Base-by-base conservation (phyloP, 75 land plant species). In the Sequoiadendron giganteum region DNA sequence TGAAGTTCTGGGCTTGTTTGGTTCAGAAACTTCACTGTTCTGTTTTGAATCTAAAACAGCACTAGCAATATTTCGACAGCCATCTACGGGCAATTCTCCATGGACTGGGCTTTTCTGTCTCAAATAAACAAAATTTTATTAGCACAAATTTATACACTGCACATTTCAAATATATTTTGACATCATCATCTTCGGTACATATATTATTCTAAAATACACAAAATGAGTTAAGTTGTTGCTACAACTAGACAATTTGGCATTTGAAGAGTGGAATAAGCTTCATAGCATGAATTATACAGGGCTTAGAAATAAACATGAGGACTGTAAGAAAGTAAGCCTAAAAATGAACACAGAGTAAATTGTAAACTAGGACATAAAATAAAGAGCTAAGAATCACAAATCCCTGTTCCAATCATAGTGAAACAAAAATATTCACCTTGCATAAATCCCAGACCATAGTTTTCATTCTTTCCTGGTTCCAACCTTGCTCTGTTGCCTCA, bases 401-500 rank as follows among this genome's bases (percentile, higher is more conserved):
- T 28, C 47, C n/a, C 52, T 47, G 2, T 82, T 82, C 16, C 7
- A 30, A 32, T 9, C 25, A 52, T 85, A 56, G 32, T 7, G 19
- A 34, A 36, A 19, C n/a, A 34, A 15, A 45, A 48, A 56, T 36
- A 4, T 36, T 39, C 86, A 85, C 86, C 86, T 85, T 52, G 73
- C 72, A 85, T 58, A 54, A 30, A 25, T 92, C 99, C 98, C 99
- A 97, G 43, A 96, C 95, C 91, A 94, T 91, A 82, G 91, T 87
- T 85, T 96, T 97, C 61, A 91, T 89, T 84, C 94, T 92, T 76
- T 95, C 99, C 56, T 93, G 88, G 77, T 87, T 91, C 94, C 94
- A 90, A 14, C 81, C 91, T 65, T 92, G 96, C 83, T 91, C 96
- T 30, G 92, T 55, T n/a, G 91, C 89, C 82, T 98, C 99, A 89